Base-by-base conservation (phyloP, 306 rosid genomes). In the Casuarina glauca region DNA sequence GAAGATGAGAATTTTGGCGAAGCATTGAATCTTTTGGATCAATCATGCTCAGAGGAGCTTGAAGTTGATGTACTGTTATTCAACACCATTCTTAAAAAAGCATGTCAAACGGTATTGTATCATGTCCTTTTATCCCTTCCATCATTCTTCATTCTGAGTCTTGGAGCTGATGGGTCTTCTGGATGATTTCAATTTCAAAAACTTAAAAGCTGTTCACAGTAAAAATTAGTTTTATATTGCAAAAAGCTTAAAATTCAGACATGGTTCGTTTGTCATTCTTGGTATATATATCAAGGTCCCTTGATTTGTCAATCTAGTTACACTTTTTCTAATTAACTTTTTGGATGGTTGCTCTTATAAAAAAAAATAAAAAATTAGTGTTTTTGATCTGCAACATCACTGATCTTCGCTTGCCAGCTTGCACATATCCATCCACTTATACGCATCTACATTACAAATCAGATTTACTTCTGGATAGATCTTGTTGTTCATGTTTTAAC, bases 11-110 rank as follows among this genome's bases (percentile, higher is more conserved):
- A 80, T 73, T 85, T 85, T 76, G 70, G 72, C 79, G 94, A 89
- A 77, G 91, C 93, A 62, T 53, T 89, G 82, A 69, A 75, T 82
- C 83, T 92, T 70, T 82, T 94, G 93, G 91, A 89, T 80, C 91
- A 46, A 86, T 84, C 86, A 48, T 82, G 78, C 85, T 80, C 84
- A 26, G 89, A 90, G 86, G 90, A 90, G 79, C 76, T 76, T 70
- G 74, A 81, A 70, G 85, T 87, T 80, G 96, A 94, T 87, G 79
- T 82, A 2, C 36, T 87, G 58, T 55, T 86, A 78, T 89, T 88
- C 74, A 94, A 94, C 83, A 88, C 86, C 3, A 76, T 94, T 84
- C 86, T 94, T 79, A 53, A 44, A 71, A 67, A 82, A 83, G 92
- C 97, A 75, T 69, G 77, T 82, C 76, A 76, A 80, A 81, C 73